Conservation (phyloP, 345 rosid species). For the Psidium friedrichsthalianum region DNA sequence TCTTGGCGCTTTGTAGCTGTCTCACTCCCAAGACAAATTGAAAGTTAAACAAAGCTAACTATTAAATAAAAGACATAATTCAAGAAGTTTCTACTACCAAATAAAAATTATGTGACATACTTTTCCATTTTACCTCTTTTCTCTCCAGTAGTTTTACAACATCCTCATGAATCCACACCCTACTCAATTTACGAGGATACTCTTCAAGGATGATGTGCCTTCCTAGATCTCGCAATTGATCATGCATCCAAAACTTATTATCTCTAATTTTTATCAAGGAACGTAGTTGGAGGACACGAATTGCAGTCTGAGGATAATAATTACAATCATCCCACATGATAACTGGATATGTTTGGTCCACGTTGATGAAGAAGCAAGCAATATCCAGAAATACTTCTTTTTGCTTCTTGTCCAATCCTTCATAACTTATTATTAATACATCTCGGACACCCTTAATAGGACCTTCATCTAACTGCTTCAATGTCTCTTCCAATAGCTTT, state of each 20-base stretch:
- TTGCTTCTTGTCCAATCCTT: accelerated
- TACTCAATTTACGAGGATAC: neutral
- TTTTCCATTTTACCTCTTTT: neutral
- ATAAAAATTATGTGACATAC: neutral
- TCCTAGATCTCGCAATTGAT: neutral
- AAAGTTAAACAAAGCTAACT: neutral
- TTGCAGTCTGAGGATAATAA: accelerated
- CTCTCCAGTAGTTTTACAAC: neutral
- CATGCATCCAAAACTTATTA: neutral
- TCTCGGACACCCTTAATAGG: too few species aligned
- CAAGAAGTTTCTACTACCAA: too few species aligned
- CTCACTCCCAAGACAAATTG: neutral
- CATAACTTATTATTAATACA: neutral
- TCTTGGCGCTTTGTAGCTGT: neutral
- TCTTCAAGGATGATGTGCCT: neutral
- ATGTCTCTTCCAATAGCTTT: neutral
- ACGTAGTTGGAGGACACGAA: neutral
- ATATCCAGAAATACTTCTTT: neutral
- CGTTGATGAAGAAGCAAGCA: neutral
- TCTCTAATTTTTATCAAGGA: neutral
- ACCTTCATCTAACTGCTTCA: neutral
- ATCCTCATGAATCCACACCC: neutral
- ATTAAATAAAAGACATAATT: neutral
- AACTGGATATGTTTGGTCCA: neutral
- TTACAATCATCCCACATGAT: neutral